Percentiles rank a stretch among this genome's conserved stretches.
phyloP scores from a whole-genome alignment of 257 asterid species.

The Ilex aquifolium region DNA sequence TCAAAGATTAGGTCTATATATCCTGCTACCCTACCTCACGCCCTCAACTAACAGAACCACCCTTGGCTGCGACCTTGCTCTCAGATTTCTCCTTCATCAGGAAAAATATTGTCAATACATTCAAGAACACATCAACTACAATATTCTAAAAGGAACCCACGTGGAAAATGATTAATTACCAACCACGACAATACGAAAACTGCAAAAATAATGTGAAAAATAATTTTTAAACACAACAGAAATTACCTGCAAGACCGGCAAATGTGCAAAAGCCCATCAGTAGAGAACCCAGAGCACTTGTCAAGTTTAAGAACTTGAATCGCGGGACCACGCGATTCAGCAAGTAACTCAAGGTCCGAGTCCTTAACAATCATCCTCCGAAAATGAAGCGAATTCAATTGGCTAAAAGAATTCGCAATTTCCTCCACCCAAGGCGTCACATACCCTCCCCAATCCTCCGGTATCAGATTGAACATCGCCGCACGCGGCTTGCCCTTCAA shows the following conservation, averaged over 20 bases:
- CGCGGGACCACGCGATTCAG: constrained; percentile 26
- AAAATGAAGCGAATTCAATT: constrained; percentile 60
- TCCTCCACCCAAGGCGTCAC: constrained; percentile 72
- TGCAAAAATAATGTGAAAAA: neutral
- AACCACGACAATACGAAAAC: too few species aligned
- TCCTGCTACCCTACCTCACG: too few species aligned
- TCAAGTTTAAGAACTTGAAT: constrained; percentile 62
- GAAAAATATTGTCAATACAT: too few species aligned
- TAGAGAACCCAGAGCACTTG: constrained; percentile 82
- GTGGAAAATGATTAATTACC: too few species aligned
- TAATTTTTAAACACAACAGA: too few species aligned
- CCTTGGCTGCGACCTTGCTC: too few species aligned
- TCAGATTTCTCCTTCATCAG: too few species aligned
- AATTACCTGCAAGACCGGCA: constrained; percentile 54
- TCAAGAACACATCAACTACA: too few species aligned
- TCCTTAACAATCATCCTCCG: constrained; percentile 77
- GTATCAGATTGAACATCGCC: constrained; percentile 74
- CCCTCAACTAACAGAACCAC: too few species aligned
- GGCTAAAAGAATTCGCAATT: constrained; percentile 29
- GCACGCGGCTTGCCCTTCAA: constrained; percentile 91
- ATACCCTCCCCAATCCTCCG: constrained; percentile 81
- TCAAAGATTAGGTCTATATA: too few species aligned
- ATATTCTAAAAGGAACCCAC: too few species aligned
- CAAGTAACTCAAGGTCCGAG: constrained; percentile 61
- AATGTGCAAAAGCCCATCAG: constrained; percentile 55